These are phyloP conservation scores for Corinectria fuckeliana DNA, from an alignment of 2,329 filamentous ascomycete genomes.

Conservation along the genomic window DNA sequence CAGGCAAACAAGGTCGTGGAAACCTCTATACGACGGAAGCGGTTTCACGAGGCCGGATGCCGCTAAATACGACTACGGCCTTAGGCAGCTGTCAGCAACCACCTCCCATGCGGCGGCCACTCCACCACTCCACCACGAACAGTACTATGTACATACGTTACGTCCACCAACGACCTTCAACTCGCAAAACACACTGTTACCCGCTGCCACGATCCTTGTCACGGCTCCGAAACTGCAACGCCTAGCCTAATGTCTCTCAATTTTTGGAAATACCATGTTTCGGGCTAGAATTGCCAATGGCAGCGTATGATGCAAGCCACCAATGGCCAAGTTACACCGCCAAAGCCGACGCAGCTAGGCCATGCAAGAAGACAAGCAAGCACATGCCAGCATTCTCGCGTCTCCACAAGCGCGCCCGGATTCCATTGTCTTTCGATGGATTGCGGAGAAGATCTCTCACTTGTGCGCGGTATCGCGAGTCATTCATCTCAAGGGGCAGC, in stretches of 20 bases:
- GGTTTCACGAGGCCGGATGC: slow-evolving; percentile 1
- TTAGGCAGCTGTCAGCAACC: background rate
- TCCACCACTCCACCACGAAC: background rate
- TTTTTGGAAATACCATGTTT: background rate
- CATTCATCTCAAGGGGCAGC: background rate
- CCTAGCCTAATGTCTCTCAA: background rate
- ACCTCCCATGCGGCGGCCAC: background rate
- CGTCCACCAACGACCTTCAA: slow-evolving; percentile 4
- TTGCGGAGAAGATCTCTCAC: slow-evolving; percentile 8
- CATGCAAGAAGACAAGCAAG: background rate
- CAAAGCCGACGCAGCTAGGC: background rate
- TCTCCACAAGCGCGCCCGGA: slow-evolving; percentile 23
- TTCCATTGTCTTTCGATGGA: slow-evolving; percentile 12
- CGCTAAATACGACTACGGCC: background rate
- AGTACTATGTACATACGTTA: too few relatives aligned
- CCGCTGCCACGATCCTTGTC: background rate
- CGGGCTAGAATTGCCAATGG: background rate
- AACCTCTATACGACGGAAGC: background rate
- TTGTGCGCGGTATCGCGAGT: background rate
- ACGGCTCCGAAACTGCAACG: background rate
- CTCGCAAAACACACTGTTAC: background rate
- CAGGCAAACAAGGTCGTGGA: background rate
- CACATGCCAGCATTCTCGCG: slow-evolving; percentile 2
- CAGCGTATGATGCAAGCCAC: background rate
- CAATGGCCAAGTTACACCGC: slow-evolving; percentile 8